These are phyloP conservation scores for Thinopyrum elongatum DNA, from an alignment of 176 grass and related monocot genomes.

Conservation along the genomic window DNA sequence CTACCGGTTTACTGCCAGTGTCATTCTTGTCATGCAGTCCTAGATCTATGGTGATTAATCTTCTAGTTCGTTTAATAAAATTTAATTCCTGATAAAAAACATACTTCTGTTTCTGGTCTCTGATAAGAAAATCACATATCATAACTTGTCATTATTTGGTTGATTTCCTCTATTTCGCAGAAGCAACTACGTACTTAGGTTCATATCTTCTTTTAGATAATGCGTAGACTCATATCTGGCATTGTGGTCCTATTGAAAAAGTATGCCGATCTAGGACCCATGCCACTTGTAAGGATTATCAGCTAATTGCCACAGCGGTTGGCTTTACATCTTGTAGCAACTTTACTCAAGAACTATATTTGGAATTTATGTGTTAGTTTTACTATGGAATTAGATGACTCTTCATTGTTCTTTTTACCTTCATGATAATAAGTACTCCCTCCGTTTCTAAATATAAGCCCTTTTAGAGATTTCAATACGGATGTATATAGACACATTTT, in stretches of 20 bases:
- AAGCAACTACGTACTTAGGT: neutral
- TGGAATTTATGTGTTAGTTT: constrained; percentile 12
- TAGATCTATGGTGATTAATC: constrained; percentile 45
- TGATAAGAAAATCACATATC: neutral
- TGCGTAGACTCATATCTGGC: constrained; percentile 1
- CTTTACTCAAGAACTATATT: neutral
- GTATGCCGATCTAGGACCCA: neutral
- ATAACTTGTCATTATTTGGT: neutral
- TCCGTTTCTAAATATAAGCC: too few relatives aligned
- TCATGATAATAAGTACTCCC: neutral
- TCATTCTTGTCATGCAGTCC: constrained; percentile 45
- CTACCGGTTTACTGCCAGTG: constrained; percentile 42
- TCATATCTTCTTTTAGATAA: neutral
- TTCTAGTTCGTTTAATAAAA: constrained; percentile 22
- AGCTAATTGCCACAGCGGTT: neutral
- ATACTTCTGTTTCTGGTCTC: constrained; percentile 1
- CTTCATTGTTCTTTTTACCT: neutral
- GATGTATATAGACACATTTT: too few relatives aligned
- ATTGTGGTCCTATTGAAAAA: neutral
- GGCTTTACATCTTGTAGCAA: neutral
- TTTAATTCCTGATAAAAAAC: neutral
- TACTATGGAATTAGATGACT: neutral
- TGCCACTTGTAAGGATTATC: constrained; percentile 6
- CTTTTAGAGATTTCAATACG: too few relatives aligned
- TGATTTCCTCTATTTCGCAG: neutral